Conservation (phyloP, 1,284 basidiomycete species). For the Mycena citricolor region DNA sequence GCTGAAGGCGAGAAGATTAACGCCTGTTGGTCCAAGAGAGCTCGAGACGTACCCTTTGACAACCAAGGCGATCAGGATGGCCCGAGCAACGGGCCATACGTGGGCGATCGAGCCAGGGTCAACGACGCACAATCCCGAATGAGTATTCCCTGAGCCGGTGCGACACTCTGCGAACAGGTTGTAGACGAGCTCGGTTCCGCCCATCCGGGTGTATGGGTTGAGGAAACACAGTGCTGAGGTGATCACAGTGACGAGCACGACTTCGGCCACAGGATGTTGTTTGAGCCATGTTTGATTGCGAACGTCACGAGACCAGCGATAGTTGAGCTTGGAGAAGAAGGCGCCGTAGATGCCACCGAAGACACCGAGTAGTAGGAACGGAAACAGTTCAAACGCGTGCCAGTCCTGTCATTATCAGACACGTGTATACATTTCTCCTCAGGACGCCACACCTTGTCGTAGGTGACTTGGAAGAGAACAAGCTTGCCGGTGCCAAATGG, state of each 20-base stretch:
- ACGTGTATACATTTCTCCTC: constrained; percentile 2
- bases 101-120: constrained; percentile 58
- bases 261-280: constrained; percentile 81
- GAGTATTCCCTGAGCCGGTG: constrained; percentile 50
- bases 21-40: too few species aligned
- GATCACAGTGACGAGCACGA: constrained; percentile 75
- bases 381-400: constrained; percentile 82
- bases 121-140: constrained; percentile 72
- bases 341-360: constrained; percentile 94
- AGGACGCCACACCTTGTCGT: constrained; percentile 61
- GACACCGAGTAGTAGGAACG: constrained; percentile 84
- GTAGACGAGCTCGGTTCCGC: constrained; percentile 92
- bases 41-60: too few species aligned
- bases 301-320: constrained; percentile 82
- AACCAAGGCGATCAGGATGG: constrained; percentile 74
- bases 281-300: constrained; percentile 82
- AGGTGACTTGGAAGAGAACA: constrained; percentile 87
- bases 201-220: constrained; percentile 91
- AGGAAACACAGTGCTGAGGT: constrained; percentile 82
- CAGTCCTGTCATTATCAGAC: constrained; percentile 59
- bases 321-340: constrained; percentile 90
- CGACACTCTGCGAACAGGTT: constrained; percentile 89
- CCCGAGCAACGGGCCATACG: constrained; percentile 65
- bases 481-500: constrained; percentile 88
- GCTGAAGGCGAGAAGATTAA: constrained; percentile 48